Evolutionary conservation across 345 rosid species (phyloP).

Genomic region (Brassica carinata): DNA sequence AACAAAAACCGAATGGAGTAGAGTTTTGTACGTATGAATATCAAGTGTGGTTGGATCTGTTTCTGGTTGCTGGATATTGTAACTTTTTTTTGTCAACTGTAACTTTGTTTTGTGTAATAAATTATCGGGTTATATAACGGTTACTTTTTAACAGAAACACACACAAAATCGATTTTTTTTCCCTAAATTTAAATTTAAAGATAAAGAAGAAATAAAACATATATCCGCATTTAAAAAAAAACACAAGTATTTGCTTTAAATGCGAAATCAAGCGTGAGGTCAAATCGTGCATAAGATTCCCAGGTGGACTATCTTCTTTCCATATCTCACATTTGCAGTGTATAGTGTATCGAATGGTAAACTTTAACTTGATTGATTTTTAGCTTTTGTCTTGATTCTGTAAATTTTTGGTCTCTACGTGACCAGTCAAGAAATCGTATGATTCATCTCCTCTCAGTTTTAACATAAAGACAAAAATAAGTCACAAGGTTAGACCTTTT

Average conservation of each 20-base stretch:
- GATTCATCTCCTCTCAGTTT: not conserved
- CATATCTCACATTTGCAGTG: slow-evolving; percentile 1
- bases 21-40: slow-evolving; percentile 12
- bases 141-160: not conserved
- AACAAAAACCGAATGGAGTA: slow-evolving; percentile 35
- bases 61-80: slow-evolving; percentile 14
- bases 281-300: slow-evolving; percentile 25
- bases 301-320: slow-evolving; percentile 14
- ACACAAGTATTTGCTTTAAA: slow-evolving; percentile 21
- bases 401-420: slow-evolving; percentile 10
- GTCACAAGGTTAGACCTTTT: not conserved
- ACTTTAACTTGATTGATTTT: not conserved
- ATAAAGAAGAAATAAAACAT: not conserved
- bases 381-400: slow-evolving; percentile 7
- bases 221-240: not conserved
- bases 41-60: slow-evolving; percentile 13
- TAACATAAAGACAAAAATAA: slow-evolving; percentile 3
- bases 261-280: slow-evolving; percentile 11
- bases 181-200: not conserved
- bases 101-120: not conserved
- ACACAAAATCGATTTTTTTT: not conserved
- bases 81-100: not conserved
- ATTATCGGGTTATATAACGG: slow-evolving; percentile 19
- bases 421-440: slow-evolving; percentile 28
- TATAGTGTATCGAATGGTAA: slow-evolving; percentile 3